A percentile compares a stretch with the other conserved stretches of the same genome.
Conservation (phyloP, 768 basidiomycete genomes). For the Gloeophyllum trabeum region DNA sequence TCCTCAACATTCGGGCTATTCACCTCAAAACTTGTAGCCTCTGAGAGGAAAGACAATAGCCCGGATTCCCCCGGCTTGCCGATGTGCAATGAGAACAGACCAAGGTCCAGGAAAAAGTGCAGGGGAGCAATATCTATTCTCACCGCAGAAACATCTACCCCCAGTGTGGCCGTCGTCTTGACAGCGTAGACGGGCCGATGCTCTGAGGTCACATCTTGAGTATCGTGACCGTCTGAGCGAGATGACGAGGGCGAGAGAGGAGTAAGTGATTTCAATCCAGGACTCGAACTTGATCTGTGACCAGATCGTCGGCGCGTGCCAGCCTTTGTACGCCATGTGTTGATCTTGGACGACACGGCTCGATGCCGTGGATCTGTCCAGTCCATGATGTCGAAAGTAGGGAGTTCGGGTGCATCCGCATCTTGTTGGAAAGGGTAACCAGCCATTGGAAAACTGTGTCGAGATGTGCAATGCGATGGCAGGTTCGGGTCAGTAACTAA, state of each 20-base stretch:
- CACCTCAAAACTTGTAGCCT: background rate
- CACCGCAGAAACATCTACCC: constrained; percentile 5
- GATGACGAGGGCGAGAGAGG: no score
- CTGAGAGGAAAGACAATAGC: background rate
- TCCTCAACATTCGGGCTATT: background rate
- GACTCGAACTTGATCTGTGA: background rate
- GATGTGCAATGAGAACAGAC: constrained; percentile 19
- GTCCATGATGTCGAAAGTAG: constrained; percentile 46
- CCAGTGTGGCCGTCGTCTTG: no score
- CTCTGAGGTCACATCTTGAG: no score
- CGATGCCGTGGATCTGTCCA: constrained; percentile 42
- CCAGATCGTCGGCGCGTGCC: constrained; percentile 3
- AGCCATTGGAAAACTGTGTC: constrained; percentile 28
- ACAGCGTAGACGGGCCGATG: no score
- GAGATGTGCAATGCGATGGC: constrained; percentile 37
- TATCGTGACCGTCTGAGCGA: no score
- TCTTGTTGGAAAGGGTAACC: background rate
- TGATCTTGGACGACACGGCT: constrained; percentile 37
- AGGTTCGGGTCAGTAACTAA: constrained; percentile 68
- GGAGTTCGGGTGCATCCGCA: constrained; percentile 20
- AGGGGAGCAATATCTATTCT: constrained; percentile 43
- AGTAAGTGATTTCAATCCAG: background rate
- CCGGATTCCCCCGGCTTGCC: background rate
- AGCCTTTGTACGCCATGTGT: constrained; percentile 48
- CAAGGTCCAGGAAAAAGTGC: constrained; percentile 70